These are phyloP conservation scores for Aureobasidium sp. DNA, from an alignment of 2,329 filamentous ascomycete species.

Conservation along the genomic window DNA sequence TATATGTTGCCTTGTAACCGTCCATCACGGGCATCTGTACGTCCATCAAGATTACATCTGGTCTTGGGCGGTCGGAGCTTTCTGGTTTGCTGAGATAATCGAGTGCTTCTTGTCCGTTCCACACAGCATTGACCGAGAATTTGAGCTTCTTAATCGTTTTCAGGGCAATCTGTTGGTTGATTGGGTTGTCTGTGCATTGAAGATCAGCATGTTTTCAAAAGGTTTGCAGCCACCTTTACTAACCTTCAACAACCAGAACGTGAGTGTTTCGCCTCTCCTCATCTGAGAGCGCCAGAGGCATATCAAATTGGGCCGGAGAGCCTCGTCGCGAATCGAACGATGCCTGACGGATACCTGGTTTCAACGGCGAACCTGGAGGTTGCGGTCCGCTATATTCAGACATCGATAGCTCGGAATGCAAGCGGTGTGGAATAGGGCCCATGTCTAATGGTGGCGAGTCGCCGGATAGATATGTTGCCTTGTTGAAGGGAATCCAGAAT, in stretches of 20 bases:
- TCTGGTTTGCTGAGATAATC: constrained; percentile 57
- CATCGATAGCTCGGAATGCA: constrained; percentile 49
- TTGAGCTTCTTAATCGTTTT: constrained; percentile 67
- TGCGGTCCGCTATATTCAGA: constrained; percentile 50
- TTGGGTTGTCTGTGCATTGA: constrained; percentile 29
- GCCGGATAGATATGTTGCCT: constrained; percentile 48
- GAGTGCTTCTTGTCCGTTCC: constrained; percentile 71
- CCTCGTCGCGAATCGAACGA: constrained; percentile 14
- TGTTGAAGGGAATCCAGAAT: constrained; percentile 71
- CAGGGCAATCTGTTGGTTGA: constrained; percentile 68
- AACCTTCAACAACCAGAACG: constrained; percentile 74
- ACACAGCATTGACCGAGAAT: constrained; percentile 61
- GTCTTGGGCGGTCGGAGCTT: constrained; percentile 42
- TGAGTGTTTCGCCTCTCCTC: constrained; percentile 55
- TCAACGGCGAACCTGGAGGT: constrained; percentile 20
- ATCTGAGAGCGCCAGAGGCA: constrained; percentile 39
- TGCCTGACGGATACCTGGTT: constrained; percentile 15
- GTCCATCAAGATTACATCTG: constrained; percentile 59
- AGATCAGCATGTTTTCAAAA: neutral
- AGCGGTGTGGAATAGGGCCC: constrained; percentile 56
- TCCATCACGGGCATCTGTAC: constrained; percentile 54
- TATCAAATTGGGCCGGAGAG: constrained; percentile 24
- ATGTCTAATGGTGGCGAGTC: constrained; percentile 51
- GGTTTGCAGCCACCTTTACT: constrained; percentile 35
- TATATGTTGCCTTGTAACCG: constrained; percentile 68